A percentile compares a stretch with the other conserved stretches of the same genome.
These are phyloP conservation scores for Lactifluus hygrophoroides DNA, from an alignment of 768 basidiomycete species.

Conservation along the genomic window DNA sequence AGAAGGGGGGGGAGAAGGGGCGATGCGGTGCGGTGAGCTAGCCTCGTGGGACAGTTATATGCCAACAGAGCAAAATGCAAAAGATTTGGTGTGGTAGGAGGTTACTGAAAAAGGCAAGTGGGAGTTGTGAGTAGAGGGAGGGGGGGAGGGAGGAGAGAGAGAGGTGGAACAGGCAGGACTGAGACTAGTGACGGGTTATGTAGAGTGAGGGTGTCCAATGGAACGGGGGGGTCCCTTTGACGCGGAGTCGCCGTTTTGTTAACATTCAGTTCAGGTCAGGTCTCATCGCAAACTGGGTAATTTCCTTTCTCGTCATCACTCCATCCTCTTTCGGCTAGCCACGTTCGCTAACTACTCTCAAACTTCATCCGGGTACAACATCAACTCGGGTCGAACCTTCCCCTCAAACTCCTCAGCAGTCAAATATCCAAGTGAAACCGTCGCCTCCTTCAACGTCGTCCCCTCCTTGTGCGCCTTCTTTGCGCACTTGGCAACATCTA, in stretches of 20 bases:
- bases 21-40: not conserved
- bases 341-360: conserved; percentile 6
- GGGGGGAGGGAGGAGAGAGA: not conserved
- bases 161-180: too few species aligned
- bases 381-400: conserved; percentile 87
- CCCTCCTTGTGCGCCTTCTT: conserved; percentile 99
- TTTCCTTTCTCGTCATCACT: conserved; percentile 17
- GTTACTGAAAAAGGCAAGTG: not conserved
- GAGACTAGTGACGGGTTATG: too few species aligned
- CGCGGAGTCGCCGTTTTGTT: conserved; percentile 19
- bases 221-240: conserved; percentile 11
- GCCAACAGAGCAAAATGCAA: conserved; percentile 2
- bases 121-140: not conserved
- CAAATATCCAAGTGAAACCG: conserved; percentile 77
- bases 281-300: conserved; percentile 13
- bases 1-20: not conserved
- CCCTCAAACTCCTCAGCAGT: conserved; percentile 88
- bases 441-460: conserved; percentile 91
- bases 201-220: conserved; percentile 9
- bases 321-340: conserved; percentile 1
- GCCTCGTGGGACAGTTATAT: conserved; percentile 16
- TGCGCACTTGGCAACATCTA: conserved; percentile 96
- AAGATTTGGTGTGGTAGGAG: not conserved
- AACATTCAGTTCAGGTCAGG: conserved; percentile 10
- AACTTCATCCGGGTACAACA: conserved; percentile 71